Evolutionary conservation across 106 monocot species (phyloP).

Genomic region (Apostasia shenzhenica): DNA sequence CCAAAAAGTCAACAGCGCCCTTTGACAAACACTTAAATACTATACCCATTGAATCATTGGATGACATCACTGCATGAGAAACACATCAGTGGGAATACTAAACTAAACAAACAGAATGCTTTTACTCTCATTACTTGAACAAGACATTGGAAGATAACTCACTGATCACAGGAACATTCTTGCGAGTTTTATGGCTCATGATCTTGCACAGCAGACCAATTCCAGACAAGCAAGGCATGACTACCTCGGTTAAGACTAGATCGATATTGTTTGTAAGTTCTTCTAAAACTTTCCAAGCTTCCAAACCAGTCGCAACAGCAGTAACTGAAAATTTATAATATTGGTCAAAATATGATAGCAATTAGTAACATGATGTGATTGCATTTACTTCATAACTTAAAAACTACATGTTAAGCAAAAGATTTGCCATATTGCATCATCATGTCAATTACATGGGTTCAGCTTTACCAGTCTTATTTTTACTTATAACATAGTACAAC

Average conservation of each 20-base stretch:
- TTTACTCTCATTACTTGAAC: neutral
- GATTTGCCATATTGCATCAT: too few relatives aligned
- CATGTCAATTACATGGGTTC: too few relatives aligned
- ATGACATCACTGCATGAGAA: constrained; percentile 95
- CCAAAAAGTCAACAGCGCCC: constrained; percentile 97
- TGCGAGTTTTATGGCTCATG: constrained; percentile 68
- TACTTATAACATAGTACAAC: too few relatives aligned
- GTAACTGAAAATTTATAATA: constrained; percentile 41
- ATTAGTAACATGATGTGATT: too few relatives aligned
- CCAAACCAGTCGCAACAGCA: constrained; percentile 67
- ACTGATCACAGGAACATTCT: constrained; percentile 98
- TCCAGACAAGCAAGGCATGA: constrained; percentile 75
- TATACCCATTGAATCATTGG: constrained; percentile 89
- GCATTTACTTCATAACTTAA: too few relatives aligned
- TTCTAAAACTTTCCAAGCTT: constrained; percentile 84
- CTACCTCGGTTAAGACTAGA: constrained; percentile 87
- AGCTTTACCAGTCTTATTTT: too few relatives aligned
- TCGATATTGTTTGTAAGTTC: constrained; percentile 61
- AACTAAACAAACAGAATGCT: constrained; percentile 1
- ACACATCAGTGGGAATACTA: constrained; percentile 24
- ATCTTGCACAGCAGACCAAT: constrained; percentile 88
- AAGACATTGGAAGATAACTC: constrained; percentile 26
- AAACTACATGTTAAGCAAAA: too few relatives aligned
- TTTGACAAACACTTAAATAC: constrained; percentile 93
- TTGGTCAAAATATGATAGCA: too few relatives aligned